Base-by-base conservation (phyloP, 306 rosid genomes). In the Spatholobus suberectus region DNA sequence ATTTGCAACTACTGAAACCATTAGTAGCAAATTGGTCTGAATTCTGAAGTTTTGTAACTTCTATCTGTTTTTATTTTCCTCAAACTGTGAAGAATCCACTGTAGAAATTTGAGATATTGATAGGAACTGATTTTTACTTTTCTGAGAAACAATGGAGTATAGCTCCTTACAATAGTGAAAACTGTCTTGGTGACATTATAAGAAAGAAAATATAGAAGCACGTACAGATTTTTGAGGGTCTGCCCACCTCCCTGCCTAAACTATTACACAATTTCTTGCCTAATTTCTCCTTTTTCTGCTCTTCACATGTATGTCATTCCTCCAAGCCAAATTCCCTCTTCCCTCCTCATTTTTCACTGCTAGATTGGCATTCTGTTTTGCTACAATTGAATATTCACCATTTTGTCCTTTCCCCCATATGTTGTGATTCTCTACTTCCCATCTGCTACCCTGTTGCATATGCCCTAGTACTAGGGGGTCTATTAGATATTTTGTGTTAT, bases 71-170 rank as follows among this genome's bases (percentile, higher is more conserved):
- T 38, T 5, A 11, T 14, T 13, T 17, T 6, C 23, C 29, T 76
- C 43, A 68, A 58, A 46, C 23, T 46, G 7, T 66, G 82, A 47
- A 81, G 15, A 55, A 59, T 59, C 12, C 15, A 72, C 9, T 5
- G 15, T 24, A 61, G 34, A 23, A 74, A 47, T 66, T 65, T 32
- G 10, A 80, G 15, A 81, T 47, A 62, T 81, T 47, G 27, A 47
- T 71, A 27, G 61, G 59, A 46, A 29, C 41, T 46, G 61, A 17
- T 27, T 49, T 49, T 71, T 43, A 70, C 76, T 37, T 43, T 51
- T 35, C 18, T 73, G 17, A 51, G 63, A 71, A 29, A 32, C 75
- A 70, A 43, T 23, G 21, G 55, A 40, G 8, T 69, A 20, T n/a
- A 47, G 43, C 61, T 8, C 43, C 76, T 46, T 21, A 26, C 8